Evolutionary conservation across 2,329 filamentous ascomycete genomes (phyloP), one percentile per base, ranked within the genome.

Genomic region (Nemania serpens): DNA sequence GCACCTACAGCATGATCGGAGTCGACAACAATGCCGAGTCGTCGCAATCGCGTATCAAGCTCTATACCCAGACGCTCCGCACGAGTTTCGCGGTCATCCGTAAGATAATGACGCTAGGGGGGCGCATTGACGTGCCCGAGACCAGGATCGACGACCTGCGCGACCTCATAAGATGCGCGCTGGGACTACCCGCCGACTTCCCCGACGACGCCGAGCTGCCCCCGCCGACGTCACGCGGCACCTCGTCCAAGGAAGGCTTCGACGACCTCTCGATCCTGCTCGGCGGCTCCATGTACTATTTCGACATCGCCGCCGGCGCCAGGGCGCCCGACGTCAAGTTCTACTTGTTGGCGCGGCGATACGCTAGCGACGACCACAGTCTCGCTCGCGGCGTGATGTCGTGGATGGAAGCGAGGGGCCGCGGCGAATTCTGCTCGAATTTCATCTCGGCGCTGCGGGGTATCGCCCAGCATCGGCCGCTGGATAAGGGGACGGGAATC

Each of bases 51-150:
- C 55, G 62, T 3, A 36, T 70, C 7, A 68, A 68, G 61, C 46
- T 63, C 18, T 69, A 67, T 41, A 63, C 69, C 45, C 58, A 61
- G 18, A 63, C 68, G 12, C 46, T 64, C 1, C 50, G 57, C 46
- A 69, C 66, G 7, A 63, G 50, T 37, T 71, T 68, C 56, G 41
- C 54, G 10, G 65, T 63, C 5, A 58, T 71, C 12, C 69, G 67
- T 47, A 53, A 65, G 25, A 65, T 69, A 29, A 69, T 71, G 67
- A 71, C 70, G 2, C 25, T 71, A 3, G 65, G 61, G n/a, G 63
- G 67, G 2, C 47, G 22, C 20, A 48, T 55, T 9, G 1, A 15
- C 3, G 48, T 54, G 29, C 47, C 45, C 2, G 60, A 65, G 4
- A 12, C 10, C 5, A 29, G 54, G 10, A 37, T 67, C 29, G 34